Conservation (phyloP, 2,329 filamentous ascomycete species). For the Fusarium floridanum region DNA sequence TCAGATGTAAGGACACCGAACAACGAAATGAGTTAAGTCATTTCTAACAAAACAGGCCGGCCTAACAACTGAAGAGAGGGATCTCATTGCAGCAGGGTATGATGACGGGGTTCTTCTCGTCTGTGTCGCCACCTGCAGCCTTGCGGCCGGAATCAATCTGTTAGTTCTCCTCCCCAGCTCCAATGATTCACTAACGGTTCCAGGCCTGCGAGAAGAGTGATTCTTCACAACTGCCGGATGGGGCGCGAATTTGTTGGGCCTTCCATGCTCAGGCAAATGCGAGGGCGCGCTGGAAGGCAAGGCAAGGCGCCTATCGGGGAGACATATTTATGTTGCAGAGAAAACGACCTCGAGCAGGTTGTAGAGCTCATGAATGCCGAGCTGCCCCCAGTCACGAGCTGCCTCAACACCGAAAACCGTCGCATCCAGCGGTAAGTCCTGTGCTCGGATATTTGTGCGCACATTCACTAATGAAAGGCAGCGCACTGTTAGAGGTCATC, state of each 20-base stretch:
- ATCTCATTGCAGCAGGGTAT: conserved; percentile 78
- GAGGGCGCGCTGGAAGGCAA: conserved; percentile 81
- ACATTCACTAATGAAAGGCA: conserved; percentile 48
- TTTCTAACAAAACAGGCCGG: conserved; percentile 63
- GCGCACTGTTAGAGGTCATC: conserved; percentile 79
- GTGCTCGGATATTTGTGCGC: neutral
- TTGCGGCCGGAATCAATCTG: conserved; percentile 87
- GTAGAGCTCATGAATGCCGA: conserved; percentile 79
- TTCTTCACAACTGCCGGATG: conserved; percentile 81
- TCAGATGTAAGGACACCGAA: conserved; percentile 54
- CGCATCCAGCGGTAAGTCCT: conserved; percentile 72
- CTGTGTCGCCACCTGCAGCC: conserved; percentile 81
- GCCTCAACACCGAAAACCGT: conserved; percentile 74
- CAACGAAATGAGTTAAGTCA: neutral
- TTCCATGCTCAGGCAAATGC: conserved; percentile 85
- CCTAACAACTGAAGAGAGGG: conserved; percentile 80
- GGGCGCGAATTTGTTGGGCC: conserved; percentile 82
- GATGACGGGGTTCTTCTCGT: conserved; percentile 76
- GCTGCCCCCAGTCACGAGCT: conserved; percentile 77
- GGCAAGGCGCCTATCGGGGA: conserved; percentile 83
- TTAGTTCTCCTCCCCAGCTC: conserved; percentile 36
- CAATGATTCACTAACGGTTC: conserved; percentile 18
- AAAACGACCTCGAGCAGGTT: conserved; percentile 76
- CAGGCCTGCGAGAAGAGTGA: conserved; percentile 76
- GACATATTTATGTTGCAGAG: conserved; percentile 80